Base-by-base conservation (phyloP, 441 rosid genomes). In the Pelargonium citronellum region DNA sequence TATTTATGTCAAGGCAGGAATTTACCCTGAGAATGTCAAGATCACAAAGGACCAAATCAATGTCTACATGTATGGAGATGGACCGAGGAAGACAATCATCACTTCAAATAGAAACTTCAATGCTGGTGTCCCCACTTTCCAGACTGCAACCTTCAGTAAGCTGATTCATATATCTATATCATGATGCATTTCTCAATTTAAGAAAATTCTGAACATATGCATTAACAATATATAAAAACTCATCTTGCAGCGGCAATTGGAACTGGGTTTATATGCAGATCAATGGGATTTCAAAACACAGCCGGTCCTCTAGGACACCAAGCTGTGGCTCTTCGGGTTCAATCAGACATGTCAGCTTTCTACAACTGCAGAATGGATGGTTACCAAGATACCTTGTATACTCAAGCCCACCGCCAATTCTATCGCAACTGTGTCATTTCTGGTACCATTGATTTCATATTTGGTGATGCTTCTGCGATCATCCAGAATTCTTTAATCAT, bases 341-440 rank as follows among this genome's bases (percentile, higher is more conserved):
- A 81, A 8, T 76, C 91, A 16, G 87, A 86, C 64, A 69, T 80
- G 70, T 86, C 90, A 1, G 86, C 85, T 24, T 86, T 80, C 71
- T 86, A 81, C 74, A 15, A 69, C 47, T 86, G 90, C 79, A 83
- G 87, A 70, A 83, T 86, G 34, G 73, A 83, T 8, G 83, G 79
- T 20, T 84, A 83, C 66, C 90, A 84, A 39, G 85, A 84, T 77
- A 86, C 90, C 1, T 75, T 86, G 4, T 86, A 84, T 16, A 85
- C 67, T 22, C 90, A 84, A 69, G 79, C 84, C 51, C 83, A 78
- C 58, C 79, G 85, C 15, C 90, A 86, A 43, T 84, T 86, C 64
- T 84, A 80, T 51, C 74, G 88, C 4, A 84, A 86, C 5, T 84
- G 90, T 19, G 81, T 81, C 69, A 66, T 84, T 1, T 86, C 79